Evolutionary conservation across 176 grass and related monocot genomes (phyloP), one percentile per base, ranked within the genome.

Genomic region (Musa itinerans): DNA sequence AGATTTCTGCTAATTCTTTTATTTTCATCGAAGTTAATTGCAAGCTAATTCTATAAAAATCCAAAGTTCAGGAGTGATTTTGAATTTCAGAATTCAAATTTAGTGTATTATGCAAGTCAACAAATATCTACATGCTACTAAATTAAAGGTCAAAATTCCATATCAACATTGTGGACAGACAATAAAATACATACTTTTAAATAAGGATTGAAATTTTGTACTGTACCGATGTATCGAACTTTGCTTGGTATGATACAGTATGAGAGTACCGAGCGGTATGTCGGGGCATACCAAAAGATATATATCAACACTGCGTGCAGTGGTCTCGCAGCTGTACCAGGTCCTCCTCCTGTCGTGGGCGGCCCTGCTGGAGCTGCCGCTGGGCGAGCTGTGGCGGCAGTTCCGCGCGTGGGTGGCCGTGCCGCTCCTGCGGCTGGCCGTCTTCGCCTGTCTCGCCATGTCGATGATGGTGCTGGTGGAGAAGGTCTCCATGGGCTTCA

Each of bases 401-500:
- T 53, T 76, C 22, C 58, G 81, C 24, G 74, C 53, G 4, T 66
- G 73, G 26, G 77, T 74, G 27, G 52, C 83, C 20, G 68, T 84
- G 55, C 86, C 86, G 17, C 2, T 51, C 34, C 19, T 84, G 52
- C 73, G 23, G 34, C 12, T 71, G 2, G 50, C 78, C 0, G 68
- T 88, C 3, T 19, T 11, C 20, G 1, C 71, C 25, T 88, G 78
- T 52, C 29, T 88, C 57, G 17, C 68, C n/a, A 83, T 88, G 86
- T 83, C 86, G 20, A 23, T 50, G 1, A 73, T 84, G 81, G 73
- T 88, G 57, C 58, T 88, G 50, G 15, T 70, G 8, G 86, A 88
- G 86, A 88, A 88, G 72, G 27, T 57, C 9, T 11, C 21, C n/a
- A 80, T 83, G 81, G 81, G 68, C 54, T 2, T 84, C 2, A 63